phyloP scores from a whole-genome alignment of 345 rosid genomes.

The Sonneratia caseolaris region DNA sequence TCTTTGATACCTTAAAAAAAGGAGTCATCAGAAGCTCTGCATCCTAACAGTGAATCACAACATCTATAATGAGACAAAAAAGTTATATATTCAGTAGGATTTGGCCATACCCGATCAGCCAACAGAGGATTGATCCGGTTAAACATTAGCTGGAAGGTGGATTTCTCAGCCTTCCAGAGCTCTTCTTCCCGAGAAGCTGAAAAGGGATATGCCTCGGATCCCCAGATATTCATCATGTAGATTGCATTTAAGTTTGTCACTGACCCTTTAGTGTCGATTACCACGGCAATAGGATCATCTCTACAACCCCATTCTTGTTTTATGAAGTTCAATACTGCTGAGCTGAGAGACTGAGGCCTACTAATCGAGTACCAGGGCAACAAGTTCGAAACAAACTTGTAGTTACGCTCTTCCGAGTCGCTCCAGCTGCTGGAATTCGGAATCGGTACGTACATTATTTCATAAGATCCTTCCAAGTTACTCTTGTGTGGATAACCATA shows the following conservation, averaged over 20 bases:
- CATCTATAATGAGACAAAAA: not conserved
- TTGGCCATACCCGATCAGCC: slow-evolving; percentile 38
- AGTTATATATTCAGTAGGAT: not conserved
- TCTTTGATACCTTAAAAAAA: no score
- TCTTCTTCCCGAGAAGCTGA: slow-evolving; percentile 47
- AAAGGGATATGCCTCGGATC: slow-evolving; percentile 61
- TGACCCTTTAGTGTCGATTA: slow-evolving; percentile 44
- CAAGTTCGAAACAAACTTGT: slow-evolving; percentile 30
- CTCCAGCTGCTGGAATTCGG: slow-evolving; percentile 44
- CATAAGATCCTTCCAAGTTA: slow-evolving; percentile 29
- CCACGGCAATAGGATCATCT: slow-evolving; percentile 44
- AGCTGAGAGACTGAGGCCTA: slow-evolving; percentile 39
- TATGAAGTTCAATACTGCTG: slow-evolving; percentile 36
- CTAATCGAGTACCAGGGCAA: slow-evolving; percentile 59
- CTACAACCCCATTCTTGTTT: slow-evolving; percentile 44
- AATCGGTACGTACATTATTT: slow-evolving; percentile 58
- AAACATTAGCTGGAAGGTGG: slow-evolving; percentile 43
- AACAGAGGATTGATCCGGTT: slow-evolving; percentile 43
- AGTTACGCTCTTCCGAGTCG: slow-evolving; percentile 29
- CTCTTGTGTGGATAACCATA: slow-evolving; percentile 31
- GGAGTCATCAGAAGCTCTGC: no score
- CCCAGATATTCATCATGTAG: slow-evolving; percentile 73
- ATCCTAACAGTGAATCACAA: no score
- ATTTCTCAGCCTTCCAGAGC: slow-evolving; percentile 55
- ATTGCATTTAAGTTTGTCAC: slow-evolving; percentile 49